Evolutionary conservation across 2,329 filamentous ascomycete genomes (phyloP).

Genomic region (Nemania bipapillata): DNA sequence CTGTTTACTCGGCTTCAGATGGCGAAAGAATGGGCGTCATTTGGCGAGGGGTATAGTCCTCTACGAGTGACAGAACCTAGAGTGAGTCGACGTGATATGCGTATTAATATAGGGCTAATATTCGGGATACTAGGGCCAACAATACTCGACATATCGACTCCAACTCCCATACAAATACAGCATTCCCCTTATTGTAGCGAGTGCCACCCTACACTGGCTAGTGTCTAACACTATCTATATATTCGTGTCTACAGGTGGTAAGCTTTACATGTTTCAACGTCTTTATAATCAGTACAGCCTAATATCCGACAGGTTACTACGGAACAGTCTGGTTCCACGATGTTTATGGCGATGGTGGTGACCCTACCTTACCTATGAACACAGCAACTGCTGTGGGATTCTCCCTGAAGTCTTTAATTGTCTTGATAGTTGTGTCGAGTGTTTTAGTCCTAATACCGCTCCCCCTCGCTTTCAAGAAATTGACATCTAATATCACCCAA

Average conservation of each 20-base stretch:
- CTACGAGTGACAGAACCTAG: conserved; percentile 53
- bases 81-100: conserved; percentile 9
- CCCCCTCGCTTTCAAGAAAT: conserved; percentile 21
- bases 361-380: conserved; percentile 17
- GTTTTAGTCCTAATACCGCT: conserved; percentile 35
- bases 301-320: background rate
- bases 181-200: conserved; percentile 52
- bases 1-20: conserved; percentile 58
- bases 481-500: conserved; percentile 22
- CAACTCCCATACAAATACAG: conserved; percentile 57
- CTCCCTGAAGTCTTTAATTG: conserved; percentile 28
- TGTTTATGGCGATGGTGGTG: background rate
- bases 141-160: conserved; percentile 54
- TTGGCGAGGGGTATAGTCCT: conserved; percentile 46
- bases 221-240: conserved; percentile 57
- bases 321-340: background rate
- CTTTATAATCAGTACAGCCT: background rate
- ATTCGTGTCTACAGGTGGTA: conserved; percentile 43
- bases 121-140: conserved; percentile 40
- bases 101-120: background rate
- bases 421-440: conserved; percentile 29
- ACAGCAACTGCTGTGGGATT: conserved; percentile 27
- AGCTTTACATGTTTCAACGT: background rate
- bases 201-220: conserved; percentile 56
- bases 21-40: conserved; percentile 57